A percentile compares a stretch with the other conserved stretches of the same genome.
Conservation (phyloP, 257 asterid genomes). For the Nicotiana attenuata region DNA sequence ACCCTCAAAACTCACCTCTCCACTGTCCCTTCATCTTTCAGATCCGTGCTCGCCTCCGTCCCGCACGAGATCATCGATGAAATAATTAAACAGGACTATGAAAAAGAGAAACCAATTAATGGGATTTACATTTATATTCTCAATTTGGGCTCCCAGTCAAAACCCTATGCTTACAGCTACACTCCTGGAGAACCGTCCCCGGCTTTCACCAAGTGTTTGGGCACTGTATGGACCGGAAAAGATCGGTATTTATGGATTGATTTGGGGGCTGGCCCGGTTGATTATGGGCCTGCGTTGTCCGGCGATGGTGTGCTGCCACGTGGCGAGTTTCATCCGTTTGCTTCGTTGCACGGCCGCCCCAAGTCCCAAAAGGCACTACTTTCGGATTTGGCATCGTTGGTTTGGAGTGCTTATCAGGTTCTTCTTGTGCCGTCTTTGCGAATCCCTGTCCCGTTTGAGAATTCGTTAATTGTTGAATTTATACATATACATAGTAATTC, state of each 20-base stretch:
- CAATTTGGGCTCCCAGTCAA: constrained; percentile 52
- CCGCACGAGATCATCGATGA: constrained; percentile 50
- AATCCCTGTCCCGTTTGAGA: constrained; percentile 72
- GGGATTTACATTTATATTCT: constrained; percentile 70
- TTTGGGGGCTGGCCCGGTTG: constrained; percentile 96
- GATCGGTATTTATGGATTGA: constrained; percentile 93
- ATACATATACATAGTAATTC: constrained; percentile 48
- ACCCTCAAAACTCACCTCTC: constrained; percentile 49
- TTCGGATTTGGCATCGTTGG: constrained; percentile 75
- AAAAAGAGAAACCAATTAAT: constrained; percentile 46
- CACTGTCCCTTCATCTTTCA: constrained; percentile 40
- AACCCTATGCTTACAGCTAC: constrained; percentile 67
- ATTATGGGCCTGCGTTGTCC: constrained; percentile 83
- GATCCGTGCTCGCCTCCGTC: constrained; percentile 56
- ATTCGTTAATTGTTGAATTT: constrained; percentile 58
- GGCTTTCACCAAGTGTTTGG: constrained; percentile 71
- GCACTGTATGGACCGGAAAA: constrained; percentile 82
- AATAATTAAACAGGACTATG: constrained; percentile 52
- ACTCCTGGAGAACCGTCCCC: constrained; percentile 74
- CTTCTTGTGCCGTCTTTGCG: constrained; percentile 87
- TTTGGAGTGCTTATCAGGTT: constrained; percentile 95
- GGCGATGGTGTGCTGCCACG: constrained; percentile 91
- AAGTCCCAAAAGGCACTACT: constrained; percentile 79
- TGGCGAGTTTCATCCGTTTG: constrained; percentile 95
- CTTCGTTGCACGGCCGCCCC: constrained; percentile 76